These are phyloP conservation scores for Tulasnella sp. DNA, from an alignment of 768 basidiomycete species.

Conservation along the genomic window DNA sequence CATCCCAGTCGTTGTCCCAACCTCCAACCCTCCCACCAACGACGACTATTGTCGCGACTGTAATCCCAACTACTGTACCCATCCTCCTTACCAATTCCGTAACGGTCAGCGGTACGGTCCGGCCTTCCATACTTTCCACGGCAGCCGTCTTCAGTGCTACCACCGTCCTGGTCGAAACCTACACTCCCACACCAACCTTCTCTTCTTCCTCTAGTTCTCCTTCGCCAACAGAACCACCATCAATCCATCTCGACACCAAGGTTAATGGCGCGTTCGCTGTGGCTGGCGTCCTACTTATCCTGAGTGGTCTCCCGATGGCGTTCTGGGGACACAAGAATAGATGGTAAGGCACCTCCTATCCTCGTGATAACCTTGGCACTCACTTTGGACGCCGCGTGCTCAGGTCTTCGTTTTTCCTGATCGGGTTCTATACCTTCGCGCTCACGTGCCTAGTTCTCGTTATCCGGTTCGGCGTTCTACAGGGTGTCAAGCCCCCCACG, in stretches of 20 bases:
- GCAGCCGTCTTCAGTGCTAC: slow-evolving; percentile 5
- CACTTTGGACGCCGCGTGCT: slow-evolving; percentile 5
- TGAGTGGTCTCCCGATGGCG: slow-evolving; percentile 80
- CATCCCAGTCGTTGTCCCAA: too few relatives aligned
- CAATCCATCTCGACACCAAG: slow-evolving; percentile 41
- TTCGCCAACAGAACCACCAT: slow-evolving; percentile 33
- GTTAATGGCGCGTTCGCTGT: slow-evolving; percentile 85
- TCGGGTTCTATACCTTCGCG: slow-evolving; percentile 80
- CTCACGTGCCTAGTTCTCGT: slow-evolving; percentile 81
- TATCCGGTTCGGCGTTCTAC: slow-evolving; percentile 63
- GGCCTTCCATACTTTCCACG: not conserved
- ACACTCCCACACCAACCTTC: slow-evolving; percentile 30
- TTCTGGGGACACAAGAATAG: slow-evolving; percentile 93
- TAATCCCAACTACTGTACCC: slow-evolving; percentile 49
- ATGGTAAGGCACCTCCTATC: slow-evolving; percentile 44
- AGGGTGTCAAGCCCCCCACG: slow-evolving; percentile 65
- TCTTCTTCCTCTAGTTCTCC: slow-evolving; percentile 32
- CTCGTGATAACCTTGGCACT: slow-evolving; percentile 14
- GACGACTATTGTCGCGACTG: slow-evolving; percentile 37
- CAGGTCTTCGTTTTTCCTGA: slow-evolving; percentile 89
- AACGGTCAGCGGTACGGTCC: slow-evolving; percentile 24
- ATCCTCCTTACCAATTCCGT: slow-evolving; percentile 39
- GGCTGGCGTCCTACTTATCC: slow-evolving; percentile 72
- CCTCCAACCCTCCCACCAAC: not conserved
- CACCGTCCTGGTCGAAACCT: not conserved